A percentile compares a stretch with the other conserved stretches of the same genome.
Evolutionary conservation across 225 moss, liverwort and hornwort genomes (phyloP).

Genomic region (Polytrichum commune): DNA sequence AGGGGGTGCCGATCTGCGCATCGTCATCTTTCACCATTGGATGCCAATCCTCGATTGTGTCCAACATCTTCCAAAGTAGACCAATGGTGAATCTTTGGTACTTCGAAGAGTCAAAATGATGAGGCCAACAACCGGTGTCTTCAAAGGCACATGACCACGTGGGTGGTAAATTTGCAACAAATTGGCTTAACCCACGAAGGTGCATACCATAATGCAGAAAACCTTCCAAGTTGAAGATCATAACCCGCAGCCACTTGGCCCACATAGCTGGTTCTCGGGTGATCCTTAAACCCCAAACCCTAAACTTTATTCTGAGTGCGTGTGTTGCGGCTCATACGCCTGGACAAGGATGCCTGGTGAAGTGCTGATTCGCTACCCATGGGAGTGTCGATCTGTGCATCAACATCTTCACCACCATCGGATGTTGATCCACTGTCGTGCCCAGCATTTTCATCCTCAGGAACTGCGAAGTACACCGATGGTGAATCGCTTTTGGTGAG

Average conservation of each 20-base stretch:
- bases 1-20: conserved; percentile 30
- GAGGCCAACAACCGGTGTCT: neutral
- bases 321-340: conserved; percentile 38
- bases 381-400: conserved; percentile 32
- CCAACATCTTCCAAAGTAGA: conserved; percentile 30
- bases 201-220: conserved; percentile 41
- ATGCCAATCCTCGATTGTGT: conserved; percentile 22
- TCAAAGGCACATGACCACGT: neutral
- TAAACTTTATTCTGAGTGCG: neutral
- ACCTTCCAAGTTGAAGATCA: conserved; percentile 58
- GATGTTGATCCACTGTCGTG: conserved; percentile 28
- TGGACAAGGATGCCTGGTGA: conserved; percentile 32
- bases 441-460: conserved; percentile 12
- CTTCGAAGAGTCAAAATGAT: conserved; percentile 20
- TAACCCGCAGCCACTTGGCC: conserved; percentile 66
- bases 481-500: conserved; percentile 25
- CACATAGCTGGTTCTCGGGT: conserved; percentile 35
- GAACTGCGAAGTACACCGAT: conserved; percentile 43
- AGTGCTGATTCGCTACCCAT: conserved; percentile 17
- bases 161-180: conserved; percentile 8
- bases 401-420: conserved; percentile 23
- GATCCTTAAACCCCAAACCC: no score
- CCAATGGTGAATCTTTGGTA: conserved; percentile 23
- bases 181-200: conserved; percentile 30
- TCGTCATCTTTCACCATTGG: conserved; percentile 25